Percentiles rank a stretch among this genome's conserved stretches.
Evolutionary conservation across 495 filamentous ascomycete genomes (phyloP).

Genomic region (Staphylotrichum longicolle): DNA sequence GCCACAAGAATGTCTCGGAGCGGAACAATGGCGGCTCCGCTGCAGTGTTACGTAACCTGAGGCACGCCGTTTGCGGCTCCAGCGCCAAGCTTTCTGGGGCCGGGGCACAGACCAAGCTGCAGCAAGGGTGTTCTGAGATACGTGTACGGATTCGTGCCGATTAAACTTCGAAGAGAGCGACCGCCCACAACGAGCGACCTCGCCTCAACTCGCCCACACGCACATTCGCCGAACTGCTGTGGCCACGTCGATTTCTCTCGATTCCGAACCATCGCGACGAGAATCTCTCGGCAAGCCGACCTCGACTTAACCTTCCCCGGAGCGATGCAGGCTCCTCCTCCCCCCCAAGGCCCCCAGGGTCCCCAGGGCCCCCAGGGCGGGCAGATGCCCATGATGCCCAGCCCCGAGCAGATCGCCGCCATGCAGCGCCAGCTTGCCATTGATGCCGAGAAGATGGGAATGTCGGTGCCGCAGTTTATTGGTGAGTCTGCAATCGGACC

Average conservation of each 20-base stretch:
- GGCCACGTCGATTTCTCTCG: no score
- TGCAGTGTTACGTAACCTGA: not conserved
- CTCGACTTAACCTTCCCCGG: not conserved
- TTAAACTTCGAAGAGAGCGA: constrained; percentile 13
- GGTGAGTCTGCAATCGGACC: constrained; percentile 8
- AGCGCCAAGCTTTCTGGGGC: constrained; percentile 10
- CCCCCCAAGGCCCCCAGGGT: constrained; percentile 2
- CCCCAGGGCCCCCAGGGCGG: constrained; percentile 17
- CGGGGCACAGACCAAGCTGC: constrained; percentile 16
- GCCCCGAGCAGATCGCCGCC: constrained; percentile 75
- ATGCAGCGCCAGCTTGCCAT: constrained; percentile 83
- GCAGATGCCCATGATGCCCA: constrained; percentile 55
- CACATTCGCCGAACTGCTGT: no score
- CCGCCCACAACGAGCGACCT: constrained; percentile 6
- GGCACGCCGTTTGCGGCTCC: not conserved
- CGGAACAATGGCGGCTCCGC: not conserved
- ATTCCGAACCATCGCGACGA: no score
- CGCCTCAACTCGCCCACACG: constrained; percentile 4
- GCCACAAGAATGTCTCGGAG: constrained; percentile 13
- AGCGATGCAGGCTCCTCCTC: constrained; percentile 21
- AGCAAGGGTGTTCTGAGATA: constrained; percentile 25
- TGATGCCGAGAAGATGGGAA: constrained; percentile 69
- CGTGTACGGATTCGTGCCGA: constrained; percentile 27
- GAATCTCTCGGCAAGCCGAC: no score
- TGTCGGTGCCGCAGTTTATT: constrained; percentile 73